Evolutionary conservation across 2,329 filamentous ascomycete genomes (phyloP).

Genomic region (Nannizziopsis arthrosporioides): DNA sequence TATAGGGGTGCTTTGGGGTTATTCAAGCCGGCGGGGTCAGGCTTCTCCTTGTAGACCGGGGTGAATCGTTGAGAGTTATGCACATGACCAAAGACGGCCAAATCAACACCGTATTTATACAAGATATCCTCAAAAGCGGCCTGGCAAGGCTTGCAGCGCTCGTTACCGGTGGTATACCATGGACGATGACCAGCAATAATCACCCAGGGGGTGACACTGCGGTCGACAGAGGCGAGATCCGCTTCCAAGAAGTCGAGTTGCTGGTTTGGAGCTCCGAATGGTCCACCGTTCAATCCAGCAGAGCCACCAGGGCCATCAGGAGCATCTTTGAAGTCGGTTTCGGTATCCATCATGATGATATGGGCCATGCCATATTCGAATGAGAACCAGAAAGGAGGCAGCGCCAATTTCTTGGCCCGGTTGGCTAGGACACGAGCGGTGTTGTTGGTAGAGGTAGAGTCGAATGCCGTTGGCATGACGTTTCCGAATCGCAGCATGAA

Average conservation of each 20-base stretch:
- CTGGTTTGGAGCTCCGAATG: constrained; percentile 1
- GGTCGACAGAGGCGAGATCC: constrained; percentile 1
- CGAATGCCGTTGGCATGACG: neutral
- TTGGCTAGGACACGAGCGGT: neutral
- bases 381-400: neutral
- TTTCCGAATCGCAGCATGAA: neutral
- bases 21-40: neutral
- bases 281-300: neutral
- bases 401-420: neutral
- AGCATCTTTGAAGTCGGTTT: neutral
- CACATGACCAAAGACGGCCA: neutral
- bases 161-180: neutral
- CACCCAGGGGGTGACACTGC: neutral
- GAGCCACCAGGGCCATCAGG: neutral
- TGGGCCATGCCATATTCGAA: constrained; percentile 1
- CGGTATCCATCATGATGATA: neutral
- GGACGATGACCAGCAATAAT: neutral
- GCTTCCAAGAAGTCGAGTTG: constrained; percentile 1
- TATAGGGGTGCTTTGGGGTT: neutral
- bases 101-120: constrained; percentile 1
- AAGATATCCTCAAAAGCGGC: neutral
- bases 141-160: neutral
- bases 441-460: neutral
- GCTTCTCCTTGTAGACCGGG: neutral
- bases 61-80: neutral